These are phyloP conservation scores for Limnanthes douglasii DNA, from an alignment of 345 rosid genomes.

Conservation along the genomic window DNA sequence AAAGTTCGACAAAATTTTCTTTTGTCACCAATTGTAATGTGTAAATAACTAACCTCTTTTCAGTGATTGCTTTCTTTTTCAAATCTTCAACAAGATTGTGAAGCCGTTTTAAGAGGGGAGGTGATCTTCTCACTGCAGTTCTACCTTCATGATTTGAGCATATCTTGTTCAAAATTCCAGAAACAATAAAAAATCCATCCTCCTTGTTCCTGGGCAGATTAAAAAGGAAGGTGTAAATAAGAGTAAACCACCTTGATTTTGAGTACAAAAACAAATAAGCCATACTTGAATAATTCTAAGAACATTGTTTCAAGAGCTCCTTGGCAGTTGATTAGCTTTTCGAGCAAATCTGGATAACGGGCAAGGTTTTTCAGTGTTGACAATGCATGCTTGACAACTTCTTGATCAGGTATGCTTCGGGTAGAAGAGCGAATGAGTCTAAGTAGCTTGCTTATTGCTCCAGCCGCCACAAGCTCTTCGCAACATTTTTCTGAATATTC, in stretches of 20 bases:
- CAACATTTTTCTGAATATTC: conserved; percentile 70
- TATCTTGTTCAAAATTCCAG: conserved; percentile 54
- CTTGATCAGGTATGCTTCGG: conserved; percentile 85
- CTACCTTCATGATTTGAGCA: conserved; percentile 33
- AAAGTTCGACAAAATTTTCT: neutral
- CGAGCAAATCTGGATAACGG: conserved; percentile 45
- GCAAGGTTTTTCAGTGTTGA: conserved; percentile 66
- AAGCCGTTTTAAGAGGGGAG: conserved; percentile 53
- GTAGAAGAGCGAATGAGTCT: conserved; percentile 53
- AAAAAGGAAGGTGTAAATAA: neutral
- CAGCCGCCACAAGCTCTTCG: conserved; percentile 77
- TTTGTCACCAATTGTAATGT: neutral
- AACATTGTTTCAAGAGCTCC: conserved; percentile 50
- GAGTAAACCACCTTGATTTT: neutral
- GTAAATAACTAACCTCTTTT: conserved; percentile 26
- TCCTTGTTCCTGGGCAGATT: conserved; percentile 71
- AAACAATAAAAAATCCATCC: conserved; percentile 64
- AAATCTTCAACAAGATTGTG: conserved; percentile 57
- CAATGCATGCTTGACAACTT: conserved; percentile 67
- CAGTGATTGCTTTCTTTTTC: conserved; percentile 31
- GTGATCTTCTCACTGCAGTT: conserved; percentile 30
- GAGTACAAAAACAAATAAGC: neutral
- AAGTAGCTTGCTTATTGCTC: conserved; percentile 53
- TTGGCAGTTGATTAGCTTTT: conserved; percentile 32
- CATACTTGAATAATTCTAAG: conserved; percentile 62